Base-by-base conservation (phyloP, 1,284 basidiomycete species). In the Earliella scabrosa region DNA sequence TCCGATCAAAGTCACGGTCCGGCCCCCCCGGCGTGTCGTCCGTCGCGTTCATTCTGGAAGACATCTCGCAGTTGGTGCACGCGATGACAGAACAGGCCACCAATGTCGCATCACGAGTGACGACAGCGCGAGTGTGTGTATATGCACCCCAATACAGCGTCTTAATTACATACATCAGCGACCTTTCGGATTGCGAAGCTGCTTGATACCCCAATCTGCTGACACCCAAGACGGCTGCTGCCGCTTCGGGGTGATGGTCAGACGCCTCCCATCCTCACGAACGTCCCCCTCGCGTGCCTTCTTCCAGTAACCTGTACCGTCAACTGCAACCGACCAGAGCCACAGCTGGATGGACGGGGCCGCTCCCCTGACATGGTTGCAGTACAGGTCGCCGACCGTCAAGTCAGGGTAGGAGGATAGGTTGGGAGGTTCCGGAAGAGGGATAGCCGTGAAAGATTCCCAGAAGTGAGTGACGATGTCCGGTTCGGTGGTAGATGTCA, bases 221-320 rank as follows among this genome's bases (percentile, higher is more conserved):
- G 32, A 34, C 39, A 48, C 46, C 46, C 46, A 48, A 6, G 46
- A 48, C 3, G 46, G 46, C 32, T 48, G 46, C 46, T 39, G 5
- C 46, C 26, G 10, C 20, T 24, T 48, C 8, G 32, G 34, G 3
- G 46, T 48, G 10, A 48, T 3, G 8, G 36, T 48, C n/a, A 48
- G 21, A 18, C 46, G 32, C 16, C 32, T 3, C 14, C 46, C 46
- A 27, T 48, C 46, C n/a, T 48, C 46, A 26, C 46, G 46, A 2
- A 26, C 13, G 14, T 36, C 20, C 4, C 46, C 46, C 20, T 36
- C 34, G 7, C 23, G 13, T 2, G 36, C 36, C 11, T 23, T 23
- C 32, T 38, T 36, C 46, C 46, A 48, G 20, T n/a, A n/a, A n/a
- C 14, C 44, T 6, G 11, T 6, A 16, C 29, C 27, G 14, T 45